Evolutionary conservation across 306 rosid genomes (phyloP), one percentile per base, ranked within the genome.

Genomic region (Urtica urens): DNA sequence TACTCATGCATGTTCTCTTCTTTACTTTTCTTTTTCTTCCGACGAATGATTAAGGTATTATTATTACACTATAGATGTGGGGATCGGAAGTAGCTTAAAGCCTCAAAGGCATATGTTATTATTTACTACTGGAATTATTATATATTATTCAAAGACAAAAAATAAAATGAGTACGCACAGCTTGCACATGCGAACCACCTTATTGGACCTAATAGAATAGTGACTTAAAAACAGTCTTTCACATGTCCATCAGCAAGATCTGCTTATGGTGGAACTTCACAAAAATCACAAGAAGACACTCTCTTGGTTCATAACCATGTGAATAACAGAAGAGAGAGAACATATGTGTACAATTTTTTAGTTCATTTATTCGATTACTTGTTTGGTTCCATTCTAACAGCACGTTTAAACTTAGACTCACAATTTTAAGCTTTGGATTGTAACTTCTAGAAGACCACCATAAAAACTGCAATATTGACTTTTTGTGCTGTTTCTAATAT

Each of bases 111-210:
- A 35, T 35, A 22, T 46, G n/a, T n/a, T n/a, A n/a, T n/a, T n/a
- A 41, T 43, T 10, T 26, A 56, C 7, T 26, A 3, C 8, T 21
- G 31, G 7, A 13, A 23, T 44, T 19, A 43, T 18, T 18, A 19
- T 4, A 38, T 14, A 2, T 25, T 14, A 14, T 49, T 49, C 21
- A 27, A 51, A 33, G 26, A 16, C 15, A 30, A 23, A 24, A 27
- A 33, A 28, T 12, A 50, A 23, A 24, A 30, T n/a, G 63, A 52
- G 53, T 51, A 25, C 37, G 68, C 94, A 84, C n/a, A n/a, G n/a
- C 87, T 74, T 84, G 95, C 95, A 84, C 97, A 79, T 90, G 97
- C 85, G 73, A 17, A 62, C 60, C 86, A 72, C 84, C 72, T 74
- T 58, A 76, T 66, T 77, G 86, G 80, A 75, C 70, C 78, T 59